Evolutionary conservation across 306 rosid genomes (phyloP).

Genomic region (Albizia julibrissin): DNA sequence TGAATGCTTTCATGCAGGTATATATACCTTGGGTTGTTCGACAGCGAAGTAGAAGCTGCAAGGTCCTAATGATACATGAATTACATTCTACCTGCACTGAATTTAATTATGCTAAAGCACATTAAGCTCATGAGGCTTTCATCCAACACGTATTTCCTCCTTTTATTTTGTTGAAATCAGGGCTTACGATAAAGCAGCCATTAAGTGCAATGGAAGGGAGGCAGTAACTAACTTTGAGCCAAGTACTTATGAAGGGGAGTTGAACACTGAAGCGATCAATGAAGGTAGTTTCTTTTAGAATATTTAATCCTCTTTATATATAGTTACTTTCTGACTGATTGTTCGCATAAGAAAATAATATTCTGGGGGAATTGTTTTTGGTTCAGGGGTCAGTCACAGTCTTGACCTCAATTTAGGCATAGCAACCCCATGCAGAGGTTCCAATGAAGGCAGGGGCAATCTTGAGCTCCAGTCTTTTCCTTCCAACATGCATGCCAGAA

Average conservation of each 20-base stretch:
- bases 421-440: constrained; percentile 53
- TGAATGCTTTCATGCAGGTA: constrained; percentile 98
- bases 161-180: constrained; percentile 73
- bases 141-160: constrained; percentile 74
- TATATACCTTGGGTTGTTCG: constrained; percentile 99
- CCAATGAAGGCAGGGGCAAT: constrained; percentile 49
- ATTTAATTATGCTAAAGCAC: constrained; percentile 66
- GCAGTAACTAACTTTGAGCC: constrained; percentile 98
- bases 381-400: constrained; percentile 61
- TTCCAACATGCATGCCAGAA: constrained; percentile 46
- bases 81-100: constrained; percentile 77
- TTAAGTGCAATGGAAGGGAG: constrained; percentile 93
- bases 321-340: constrained; percentile 3
- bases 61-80: constrained; percentile 90
- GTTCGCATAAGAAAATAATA: not conserved
- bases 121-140: constrained; percentile 68
- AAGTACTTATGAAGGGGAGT: constrained; percentile 72
- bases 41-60: constrained; percentile 99
- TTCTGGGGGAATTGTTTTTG: constrained; percentile 13
- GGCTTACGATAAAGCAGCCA: constrained; percentile 99
- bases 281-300: constrained; percentile 60
- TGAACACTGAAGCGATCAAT: constrained; percentile 48
- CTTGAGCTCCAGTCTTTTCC: constrained; percentile 50
- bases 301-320: not conserved
- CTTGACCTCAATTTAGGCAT: constrained; percentile 96